These are phyloP conservation scores for Lumnitzera littorea DNA, from an alignment of 345 rosid species.

Conservation along the genomic window DNA sequence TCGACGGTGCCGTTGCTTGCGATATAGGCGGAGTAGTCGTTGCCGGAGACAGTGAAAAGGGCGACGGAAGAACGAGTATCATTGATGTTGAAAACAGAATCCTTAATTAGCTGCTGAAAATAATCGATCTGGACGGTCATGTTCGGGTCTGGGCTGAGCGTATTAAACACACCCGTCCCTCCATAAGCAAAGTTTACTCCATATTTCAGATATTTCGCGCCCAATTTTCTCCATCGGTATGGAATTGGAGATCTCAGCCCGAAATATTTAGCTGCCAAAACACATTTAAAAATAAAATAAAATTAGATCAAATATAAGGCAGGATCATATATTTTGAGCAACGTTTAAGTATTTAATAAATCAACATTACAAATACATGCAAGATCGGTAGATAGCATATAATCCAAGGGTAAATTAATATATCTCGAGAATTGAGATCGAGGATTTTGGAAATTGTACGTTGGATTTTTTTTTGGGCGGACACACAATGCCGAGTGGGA, in stretches of 20 bases:
- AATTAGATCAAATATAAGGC: not conserved
- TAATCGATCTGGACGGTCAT: slow-evolving; percentile 68
- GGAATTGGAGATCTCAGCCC: slow-evolving; percentile 61
- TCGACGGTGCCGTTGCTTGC: slow-evolving; percentile 31
- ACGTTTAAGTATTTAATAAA: no score
- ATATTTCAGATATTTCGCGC: slow-evolving; percentile 13
- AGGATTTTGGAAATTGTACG: no score
- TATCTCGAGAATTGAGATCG: no score
- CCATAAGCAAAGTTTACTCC: slow-evolving; percentile 89
- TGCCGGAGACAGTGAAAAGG: slow-evolving; percentile 57
- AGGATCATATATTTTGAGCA: not conserved
- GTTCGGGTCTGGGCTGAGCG: slow-evolving; percentile 39
- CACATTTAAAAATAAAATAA: not conserved
- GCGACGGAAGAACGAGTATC: slow-evolving; percentile 40
- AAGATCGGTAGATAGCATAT: no score
- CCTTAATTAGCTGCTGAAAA: slow-evolving; percentile 32
- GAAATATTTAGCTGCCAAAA: slow-evolving; percentile 46
- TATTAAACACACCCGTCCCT: slow-evolving; percentile 77
- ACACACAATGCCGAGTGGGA: no score
- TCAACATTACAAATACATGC: no score
- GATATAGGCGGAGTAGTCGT: slow-evolving; percentile 48
- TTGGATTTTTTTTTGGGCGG: no score
- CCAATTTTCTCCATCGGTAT: slow-evolving; percentile 36
- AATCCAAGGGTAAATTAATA: no score
- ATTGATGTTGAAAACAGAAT: slow-evolving; percentile 22